Evolutionary conservation across 192 early-diverging fungal species (phyloP).

Genomic region (Glomus cerebriforme): DNA sequence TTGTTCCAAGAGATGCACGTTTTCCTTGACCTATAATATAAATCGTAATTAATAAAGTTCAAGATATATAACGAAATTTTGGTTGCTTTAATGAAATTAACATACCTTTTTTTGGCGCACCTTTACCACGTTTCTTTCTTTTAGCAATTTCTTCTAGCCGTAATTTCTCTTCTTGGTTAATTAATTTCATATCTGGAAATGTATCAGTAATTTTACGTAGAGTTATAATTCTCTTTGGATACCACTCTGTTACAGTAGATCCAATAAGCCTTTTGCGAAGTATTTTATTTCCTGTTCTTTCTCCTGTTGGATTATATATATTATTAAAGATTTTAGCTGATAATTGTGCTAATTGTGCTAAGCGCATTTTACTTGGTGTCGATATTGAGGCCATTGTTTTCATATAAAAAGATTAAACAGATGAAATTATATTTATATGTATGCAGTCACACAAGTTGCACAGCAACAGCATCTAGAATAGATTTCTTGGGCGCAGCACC

Average conservation of each 20-base stretch:
- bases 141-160: slow-evolving; percentile 68
- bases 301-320: slow-evolving; percentile 67
- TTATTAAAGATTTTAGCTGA: slow-evolving; percentile 61
- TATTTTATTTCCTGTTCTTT: slow-evolving; percentile 73
- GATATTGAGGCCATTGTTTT: background rate
- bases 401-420: no score
- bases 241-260: slow-evolving; percentile 64
- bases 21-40: background rate
- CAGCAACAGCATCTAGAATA: no score
- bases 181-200: slow-evolving; percentile 53
- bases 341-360: slow-evolving; percentile 5
- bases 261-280: slow-evolving; percentile 69
- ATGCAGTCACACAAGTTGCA: no score
- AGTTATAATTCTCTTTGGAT: slow-evolving; percentile 60
- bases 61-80: background rate
- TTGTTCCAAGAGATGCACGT: background rate
- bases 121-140: slow-evolving; percentile 74
- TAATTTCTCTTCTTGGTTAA: slow-evolving; percentile 64
- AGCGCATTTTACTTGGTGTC: background rate
- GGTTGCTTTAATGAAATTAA: background rate
- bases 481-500: no score
- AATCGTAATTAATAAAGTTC: background rate
- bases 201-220: slow-evolving; percentile 53
- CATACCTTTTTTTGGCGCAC: slow-evolving; percentile 74
- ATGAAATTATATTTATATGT: no score